Evolutionary conservation across 2,329 filamentous ascomycete species (phyloP), one percentile per base, ranked within the genome.

Genomic region (Acrodontium crateriforme): DNA sequence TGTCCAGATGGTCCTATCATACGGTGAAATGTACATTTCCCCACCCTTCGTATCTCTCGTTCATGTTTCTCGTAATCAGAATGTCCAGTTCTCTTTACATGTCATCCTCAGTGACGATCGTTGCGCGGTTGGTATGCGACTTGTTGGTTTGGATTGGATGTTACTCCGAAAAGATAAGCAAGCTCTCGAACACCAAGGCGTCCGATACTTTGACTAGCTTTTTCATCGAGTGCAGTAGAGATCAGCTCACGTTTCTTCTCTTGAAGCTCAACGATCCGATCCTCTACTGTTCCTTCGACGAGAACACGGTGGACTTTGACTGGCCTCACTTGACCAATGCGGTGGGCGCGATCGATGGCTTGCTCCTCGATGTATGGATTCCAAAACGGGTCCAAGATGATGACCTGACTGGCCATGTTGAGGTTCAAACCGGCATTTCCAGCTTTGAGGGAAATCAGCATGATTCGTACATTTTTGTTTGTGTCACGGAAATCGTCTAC

Each of bases 331-430:
- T 94, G 85, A 1, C 84, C 84, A 41, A 93, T 85, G 7, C 85
- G 78, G 53, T 93, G 78, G 2, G 84, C 81, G 13, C 85, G 78
- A 50, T 92, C 85, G 27, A 93, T 76, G 3, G 85, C 85, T 55
- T 94, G 85, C 54, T 84, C 82, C 56, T 93, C 85, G 26, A 91
- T 78, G 48, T 78, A 92, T 0, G 84, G 85, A 38, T 93, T 94
- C 82, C 83, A 93, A 58, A 91, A 92, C 0, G 84, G 84, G 49
- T 93, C 84, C 47, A 92, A 73, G 38, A 93, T 79, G 52, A 94
- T 82, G 40, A 93, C 81, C 38, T 83, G 77, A 2, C 75, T 82
- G 0, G 84, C 85, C 11, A 74, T 71, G 20, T 78, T 81, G 13
- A 94, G 65, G 46, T 94, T 94, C 24, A 94, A 67, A 2, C 85